Percentiles rank a stretch among this genome's conserved stretches.
Evolutionary conservation across 2,329 filamentous ascomycete genomes (phyloP).

Genomic region (Hysterium pulicare): DNA sequence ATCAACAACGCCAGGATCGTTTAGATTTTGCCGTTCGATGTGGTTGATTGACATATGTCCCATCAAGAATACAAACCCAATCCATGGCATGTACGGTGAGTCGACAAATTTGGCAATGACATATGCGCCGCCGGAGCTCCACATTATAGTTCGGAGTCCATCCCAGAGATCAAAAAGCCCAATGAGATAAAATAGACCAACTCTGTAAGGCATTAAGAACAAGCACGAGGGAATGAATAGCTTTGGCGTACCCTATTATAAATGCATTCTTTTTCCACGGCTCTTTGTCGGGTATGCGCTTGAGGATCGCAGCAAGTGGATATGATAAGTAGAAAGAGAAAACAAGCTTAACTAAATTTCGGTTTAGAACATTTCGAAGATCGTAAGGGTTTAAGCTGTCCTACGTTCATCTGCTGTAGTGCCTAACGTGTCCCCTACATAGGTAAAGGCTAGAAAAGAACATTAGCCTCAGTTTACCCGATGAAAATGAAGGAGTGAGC

Average conservation of each 20-base stretch:
- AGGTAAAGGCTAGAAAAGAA: constrained; percentile 54
- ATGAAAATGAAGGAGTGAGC: constrained; percentile 16
- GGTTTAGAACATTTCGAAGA: constrained; percentile 12
- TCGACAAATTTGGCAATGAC: constrained; percentile 77
- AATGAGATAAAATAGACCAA: constrained; percentile 85
- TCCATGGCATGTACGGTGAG: constrained; percentile 95
- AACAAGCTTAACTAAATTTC: constrained; percentile 79
- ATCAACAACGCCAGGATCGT: constrained; percentile 68
- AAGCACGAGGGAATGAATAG: too few relatives aligned
- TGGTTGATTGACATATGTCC: constrained; percentile 91
- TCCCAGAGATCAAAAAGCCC: constrained; percentile 91
- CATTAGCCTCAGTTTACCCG: constrained; percentile 9
- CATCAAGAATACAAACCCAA: constrained; percentile 92
- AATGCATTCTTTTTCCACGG: constrained; percentile 87
- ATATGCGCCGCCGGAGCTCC: constrained; percentile 78
- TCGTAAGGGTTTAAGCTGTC: neutral
- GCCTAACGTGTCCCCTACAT: constrained; percentile 55
- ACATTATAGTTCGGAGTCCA: constrained; percentile 73
- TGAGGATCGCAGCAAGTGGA: constrained; percentile 81
- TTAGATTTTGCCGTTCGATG: constrained; percentile 70
- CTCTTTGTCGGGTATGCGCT: constrained; percentile 80
- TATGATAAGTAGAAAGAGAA: constrained; percentile 89
- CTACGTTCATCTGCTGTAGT: constrained; percentile 64
- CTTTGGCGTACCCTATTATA: constrained; percentile 66
- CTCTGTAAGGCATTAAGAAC: too few relatives aligned